Base-by-base conservation (phyloP, 2,329 filamentous ascomycete genomes). In the Hyphodiscus sp. region DNA sequence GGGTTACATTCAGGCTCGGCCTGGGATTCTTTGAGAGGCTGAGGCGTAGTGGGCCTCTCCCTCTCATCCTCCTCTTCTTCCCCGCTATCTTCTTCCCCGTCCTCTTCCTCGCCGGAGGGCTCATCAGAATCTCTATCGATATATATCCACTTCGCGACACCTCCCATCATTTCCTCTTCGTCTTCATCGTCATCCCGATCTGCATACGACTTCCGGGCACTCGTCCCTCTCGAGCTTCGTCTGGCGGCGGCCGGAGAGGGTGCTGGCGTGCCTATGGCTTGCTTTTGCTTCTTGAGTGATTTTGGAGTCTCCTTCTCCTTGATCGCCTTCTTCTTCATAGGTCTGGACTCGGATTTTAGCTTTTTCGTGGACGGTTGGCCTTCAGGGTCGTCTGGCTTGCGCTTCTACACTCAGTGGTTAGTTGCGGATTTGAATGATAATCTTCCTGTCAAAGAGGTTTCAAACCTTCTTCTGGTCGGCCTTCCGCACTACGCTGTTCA, bases 401-500 rank as follows among this genome's bases (percentile, higher is more conserved):
- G 65, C 46, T 68, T 68, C 47, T 65, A 56, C 52, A 26, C 23
- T 26, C 23, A 26, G 23, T 26, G 4, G 23, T 26, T 26, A 26
- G 23, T 26, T 4, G 8, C 8, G 23, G 23, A 26, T 26, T 8
- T 26, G 23, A 26, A 26, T 26, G 3, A 26, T 8, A 26, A 8
- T 26, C 23, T 26, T 26, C 23, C 23, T 26, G 23, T 26, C 23
- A 4, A 26, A 26, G 23, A 26, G 23, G 23, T 8, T 8, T 20
- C 67, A 65, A 58, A 67, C 70, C 71, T 76, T 81, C 29, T 74
- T 75, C 75, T 86, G 90, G 69, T 95, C 73, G 16, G 73, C 74
- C 42, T 69, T 84, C 63, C 85, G 83, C 55, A 96, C 89, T 45
- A 91, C 65, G 0, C 74, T 74, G 64, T 76, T 75, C 23, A 86